Percentiles rank a stretch among this genome's conserved stretches.
Conservation (phyloP, 179 eudicot species). For the Carnegiea gigantea region DNA sequence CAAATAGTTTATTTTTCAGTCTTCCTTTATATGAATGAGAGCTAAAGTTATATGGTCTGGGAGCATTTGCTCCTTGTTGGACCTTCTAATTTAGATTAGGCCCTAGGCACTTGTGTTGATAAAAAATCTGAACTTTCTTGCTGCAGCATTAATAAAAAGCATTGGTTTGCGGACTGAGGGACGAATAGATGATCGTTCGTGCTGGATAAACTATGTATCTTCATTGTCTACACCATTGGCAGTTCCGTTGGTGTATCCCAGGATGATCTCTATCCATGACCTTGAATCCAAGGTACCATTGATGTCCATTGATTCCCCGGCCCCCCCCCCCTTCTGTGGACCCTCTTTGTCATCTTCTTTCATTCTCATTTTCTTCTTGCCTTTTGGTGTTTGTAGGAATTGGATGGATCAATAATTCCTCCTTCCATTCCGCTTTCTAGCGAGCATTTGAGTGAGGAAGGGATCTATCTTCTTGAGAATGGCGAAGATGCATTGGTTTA, state of each 20-base stretch:
- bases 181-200: conserved; percentile 72
- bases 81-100: background rate
- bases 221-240: conserved; percentile 69
- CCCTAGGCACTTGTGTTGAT: background rate
- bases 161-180: conserved; percentile 70
- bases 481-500: conserved; percentile 86
- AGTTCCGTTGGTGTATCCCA: conserved; percentile 91
- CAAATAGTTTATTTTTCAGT: background rate
- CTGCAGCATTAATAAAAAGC: conserved; percentile 76
- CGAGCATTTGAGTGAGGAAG: conserved; percentile 75
- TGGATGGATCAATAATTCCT: conserved; percentile 63
- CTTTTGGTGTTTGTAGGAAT: conserved; percentile 43
- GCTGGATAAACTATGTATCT: conserved; percentile 72
- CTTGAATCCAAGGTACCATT: conserved; percentile 63
- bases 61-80: background rate
- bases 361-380: background rate
- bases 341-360: background rate
- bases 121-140: background rate
- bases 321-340: too few species aligned
- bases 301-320: conserved; percentile 20
- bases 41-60: background rate
- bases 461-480: conserved; percentile 93
- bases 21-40: background rate
- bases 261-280: conserved; percentile 85
- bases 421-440: conserved; percentile 74